Conservation (phyloP, 305 asterid species). For the Fraxinus xanthoxyloides region DNA sequence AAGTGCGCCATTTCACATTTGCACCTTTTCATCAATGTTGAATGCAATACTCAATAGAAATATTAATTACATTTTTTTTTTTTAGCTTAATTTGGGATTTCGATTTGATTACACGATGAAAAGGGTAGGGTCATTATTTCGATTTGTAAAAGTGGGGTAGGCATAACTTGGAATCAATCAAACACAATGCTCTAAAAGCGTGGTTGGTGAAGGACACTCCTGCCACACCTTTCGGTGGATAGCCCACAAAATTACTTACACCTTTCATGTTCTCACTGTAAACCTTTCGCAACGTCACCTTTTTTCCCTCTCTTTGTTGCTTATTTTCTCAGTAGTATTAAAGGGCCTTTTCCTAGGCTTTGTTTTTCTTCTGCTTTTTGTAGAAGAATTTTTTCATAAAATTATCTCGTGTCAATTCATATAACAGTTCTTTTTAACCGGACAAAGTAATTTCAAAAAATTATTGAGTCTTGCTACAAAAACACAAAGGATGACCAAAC, state of each 20-base stretch:
- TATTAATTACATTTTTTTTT: no score
- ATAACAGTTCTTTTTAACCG: no score
- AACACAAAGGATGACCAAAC: no score
- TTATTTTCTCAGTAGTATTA: background rate
- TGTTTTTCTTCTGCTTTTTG: background rate
- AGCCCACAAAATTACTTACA: background rate
- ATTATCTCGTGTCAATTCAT: no score
- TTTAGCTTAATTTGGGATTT: background rate
- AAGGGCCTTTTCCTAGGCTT: background rate
- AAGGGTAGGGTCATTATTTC: background rate
- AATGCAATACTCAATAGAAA: background rate
- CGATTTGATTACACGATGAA: background rate
- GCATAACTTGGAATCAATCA: background rate
- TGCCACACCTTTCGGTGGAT: background rate
- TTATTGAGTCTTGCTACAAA: no score
- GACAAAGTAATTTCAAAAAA: no score
- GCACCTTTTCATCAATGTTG: background rate
- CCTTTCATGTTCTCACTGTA: background rate
- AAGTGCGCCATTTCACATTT: background rate
- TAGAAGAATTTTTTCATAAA: no score
- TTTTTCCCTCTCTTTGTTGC: background rate
- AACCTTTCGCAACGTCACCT: background rate
- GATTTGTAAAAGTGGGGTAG: slow-evolving; percentile 2
- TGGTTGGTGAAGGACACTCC: background rate
- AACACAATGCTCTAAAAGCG: background rate